Evolutionary conservation across 139 green algal genomes (phyloP).

Genomic region (Edaphochlamys debaryana): DNA sequence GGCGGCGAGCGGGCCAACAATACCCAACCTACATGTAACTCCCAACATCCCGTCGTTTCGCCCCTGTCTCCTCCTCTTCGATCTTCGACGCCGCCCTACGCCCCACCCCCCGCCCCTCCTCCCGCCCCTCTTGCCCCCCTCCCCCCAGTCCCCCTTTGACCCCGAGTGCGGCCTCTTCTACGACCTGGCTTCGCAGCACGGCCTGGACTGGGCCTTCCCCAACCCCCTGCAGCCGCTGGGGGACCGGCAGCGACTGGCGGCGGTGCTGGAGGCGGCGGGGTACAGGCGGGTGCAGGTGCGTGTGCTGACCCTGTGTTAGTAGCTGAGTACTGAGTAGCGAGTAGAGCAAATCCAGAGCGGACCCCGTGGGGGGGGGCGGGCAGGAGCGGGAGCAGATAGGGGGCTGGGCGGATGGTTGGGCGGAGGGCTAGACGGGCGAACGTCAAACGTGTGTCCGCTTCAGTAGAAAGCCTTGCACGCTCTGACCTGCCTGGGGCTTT

Average conservation of each 20-base stretch:
- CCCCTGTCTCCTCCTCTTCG: not conserved
- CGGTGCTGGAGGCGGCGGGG: not conserved
- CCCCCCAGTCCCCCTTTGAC: not conserved
- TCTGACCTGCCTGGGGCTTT: not conserved
- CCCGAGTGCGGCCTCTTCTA: conserved; percentile 20
- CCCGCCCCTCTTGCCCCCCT: not conserved
- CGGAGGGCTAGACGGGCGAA: not conserved
- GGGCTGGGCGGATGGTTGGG: not conserved
- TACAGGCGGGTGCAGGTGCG: conserved; percentile 1
- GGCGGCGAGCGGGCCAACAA: too few species aligned
- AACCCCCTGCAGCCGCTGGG: conserved; percentile 2
- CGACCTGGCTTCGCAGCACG: not conserved
- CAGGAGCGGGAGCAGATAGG: not conserved
- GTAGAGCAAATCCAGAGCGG: not conserved
- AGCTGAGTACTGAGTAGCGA: not conserved
- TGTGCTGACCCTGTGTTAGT: not conserved
- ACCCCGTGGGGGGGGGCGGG: too few species aligned
- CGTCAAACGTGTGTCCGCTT: not conserved
- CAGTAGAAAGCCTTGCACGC: not conserved
- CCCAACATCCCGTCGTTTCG: not conserved
- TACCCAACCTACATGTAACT: too few species aligned
- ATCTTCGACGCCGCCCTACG: too few species aligned
- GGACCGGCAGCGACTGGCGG: too few species aligned
- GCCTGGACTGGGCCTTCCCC: not conserved
- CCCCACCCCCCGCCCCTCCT: too few species aligned